Conservation (phyloP, 108 stramenopile genomes). For the Bacterosira constricta region DNA sequence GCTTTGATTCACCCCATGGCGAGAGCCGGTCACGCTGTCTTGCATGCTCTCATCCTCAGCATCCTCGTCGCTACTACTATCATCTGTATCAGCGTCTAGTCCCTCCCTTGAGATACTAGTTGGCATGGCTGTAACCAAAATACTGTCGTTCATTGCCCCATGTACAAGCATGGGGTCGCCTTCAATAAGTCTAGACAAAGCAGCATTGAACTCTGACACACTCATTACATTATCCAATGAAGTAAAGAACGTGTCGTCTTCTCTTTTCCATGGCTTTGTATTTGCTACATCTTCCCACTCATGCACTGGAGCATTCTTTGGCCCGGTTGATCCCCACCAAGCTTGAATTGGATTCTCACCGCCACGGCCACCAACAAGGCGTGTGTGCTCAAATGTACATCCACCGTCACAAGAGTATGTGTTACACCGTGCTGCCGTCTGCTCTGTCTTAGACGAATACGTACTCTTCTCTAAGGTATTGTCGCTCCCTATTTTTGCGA, state of each 20-base stretch:
- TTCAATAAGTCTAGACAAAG: neutral
- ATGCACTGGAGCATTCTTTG: neutral
- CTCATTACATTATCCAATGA: constrained; percentile 1
- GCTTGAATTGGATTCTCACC: neutral
- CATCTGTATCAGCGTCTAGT: too few relatives aligned
- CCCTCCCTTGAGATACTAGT: too few relatives aligned
- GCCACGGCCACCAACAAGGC: neutral
- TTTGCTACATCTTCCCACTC: constrained; percentile 19
- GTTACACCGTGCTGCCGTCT: neutral
- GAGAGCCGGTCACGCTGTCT: too few relatives aligned
- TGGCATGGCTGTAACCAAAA: too few relatives aligned
- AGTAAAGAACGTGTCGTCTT: neutral
- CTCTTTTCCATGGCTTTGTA: neutral
- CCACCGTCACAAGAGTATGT: constrained; percentile 2
- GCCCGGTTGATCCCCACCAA: neutral
- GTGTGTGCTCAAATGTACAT: neutral
- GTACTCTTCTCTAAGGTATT: neutral
- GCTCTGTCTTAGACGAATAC: constrained; percentile 16
- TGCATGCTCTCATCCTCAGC: too few relatives aligned
- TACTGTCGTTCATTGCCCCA: constrained; percentile 3
- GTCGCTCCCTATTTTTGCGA: neutral
- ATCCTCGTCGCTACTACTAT: too few relatives aligned
- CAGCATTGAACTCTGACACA: neutral
- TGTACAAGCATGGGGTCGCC: too few relatives aligned
- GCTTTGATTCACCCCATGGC: too few relatives aligned